Evolutionary conservation across 2,329 filamentous ascomycete genomes (phyloP), one percentile per base, ranked within the genome.

Genomic region (Colletotrichum sublineola): DNA sequence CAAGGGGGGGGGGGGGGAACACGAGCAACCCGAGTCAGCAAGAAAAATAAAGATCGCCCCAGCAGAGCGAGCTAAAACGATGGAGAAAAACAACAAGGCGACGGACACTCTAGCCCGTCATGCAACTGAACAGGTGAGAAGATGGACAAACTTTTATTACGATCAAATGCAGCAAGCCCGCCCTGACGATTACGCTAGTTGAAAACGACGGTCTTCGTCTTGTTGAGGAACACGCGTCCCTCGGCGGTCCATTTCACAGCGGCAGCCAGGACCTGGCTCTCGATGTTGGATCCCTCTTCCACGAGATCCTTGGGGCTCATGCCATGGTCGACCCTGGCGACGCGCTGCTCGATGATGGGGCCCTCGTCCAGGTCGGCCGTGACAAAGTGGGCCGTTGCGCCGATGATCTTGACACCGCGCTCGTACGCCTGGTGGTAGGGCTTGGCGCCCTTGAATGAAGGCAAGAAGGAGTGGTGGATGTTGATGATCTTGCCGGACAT

Each of bases 401-500:
- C 94, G 69, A 95, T 95, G 77, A 96, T 96, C 88, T 96, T 96
- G 75, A 96, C 94, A 73, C 94, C 94, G 38, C 93, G 89, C 75
- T 96, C 93, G 79, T 93, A 95, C 9, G 94, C 94, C 86, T 96
- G 94, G 82, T 96, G 94, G 83, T 96, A 96, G 3, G 94, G 94
- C 83, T 94, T 94, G 40, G 94, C 94, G 73, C 94, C 94, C 87
- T 96, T 96, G 89, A 96, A 96, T 12, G 89, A 92, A 0, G 94
- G 94, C 86, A 96, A 81, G 89, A 96, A 96, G 76, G 89, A 92
- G 84, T 96, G 94, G 84, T 96, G 94, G 82, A 96, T 96, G 84
- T 96, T 96, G 91, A 96, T 96, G 84, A 96, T 96, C 80, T 90
- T 91, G 71, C 94, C 94, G 63, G 90, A 92, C 93, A 96, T 95